Percentiles rank a stretch among this genome's conserved stretches.
These are phyloP conservation scores for Sanguinoderma infundibulare DNA, from an alignment of 1,284 basidiomycete genomes.

Conservation along the genomic window DNA sequence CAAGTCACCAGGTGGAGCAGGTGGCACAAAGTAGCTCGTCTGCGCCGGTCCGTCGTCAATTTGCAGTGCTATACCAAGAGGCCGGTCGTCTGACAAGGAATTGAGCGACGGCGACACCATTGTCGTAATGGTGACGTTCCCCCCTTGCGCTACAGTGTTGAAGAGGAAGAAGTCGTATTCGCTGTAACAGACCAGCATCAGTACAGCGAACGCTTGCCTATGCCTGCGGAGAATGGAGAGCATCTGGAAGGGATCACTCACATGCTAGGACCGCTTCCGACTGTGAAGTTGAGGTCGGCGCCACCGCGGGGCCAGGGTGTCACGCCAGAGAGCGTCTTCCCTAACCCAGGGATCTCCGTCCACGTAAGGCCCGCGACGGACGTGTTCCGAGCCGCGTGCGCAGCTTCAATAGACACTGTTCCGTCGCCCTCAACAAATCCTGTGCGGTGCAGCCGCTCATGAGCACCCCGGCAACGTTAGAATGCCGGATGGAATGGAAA, in stretches of 20 bases:
- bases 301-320: constrained; percentile 63
- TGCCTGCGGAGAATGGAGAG: background rate
- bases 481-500: background rate
- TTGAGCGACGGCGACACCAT: constrained; percentile 68
- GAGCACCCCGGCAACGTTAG: background rate
- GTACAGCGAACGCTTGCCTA: background rate
- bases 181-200: constrained; percentile 5
- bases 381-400: constrained; percentile 57
- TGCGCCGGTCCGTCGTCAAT: constrained; percentile 51
- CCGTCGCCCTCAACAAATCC: constrained; percentile 71
- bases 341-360: constrained; percentile 62
- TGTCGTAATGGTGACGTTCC: constrained; percentile 52
- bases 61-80: constrained; percentile 60
- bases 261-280: constrained; percentile 66
- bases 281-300: constrained; percentile 56
- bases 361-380: constrained; percentile 56
- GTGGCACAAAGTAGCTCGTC: constrained; percentile 56
- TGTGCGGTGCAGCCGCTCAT: constrained; percentile 19
- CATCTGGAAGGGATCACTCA: constrained; percentile 42
- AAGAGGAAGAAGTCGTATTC: constrained; percentile 70
- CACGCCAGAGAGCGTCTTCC: constrained; percentile 61
- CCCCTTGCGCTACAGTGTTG: constrained; percentile 46
- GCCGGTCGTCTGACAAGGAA: constrained; percentile 53
- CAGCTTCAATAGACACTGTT: constrained; percentile 68
- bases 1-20: constrained; percentile 50